Base-by-base conservation (phyloP, 352 stramenopile genomes). In the Phytophthora meadii region DNA sequence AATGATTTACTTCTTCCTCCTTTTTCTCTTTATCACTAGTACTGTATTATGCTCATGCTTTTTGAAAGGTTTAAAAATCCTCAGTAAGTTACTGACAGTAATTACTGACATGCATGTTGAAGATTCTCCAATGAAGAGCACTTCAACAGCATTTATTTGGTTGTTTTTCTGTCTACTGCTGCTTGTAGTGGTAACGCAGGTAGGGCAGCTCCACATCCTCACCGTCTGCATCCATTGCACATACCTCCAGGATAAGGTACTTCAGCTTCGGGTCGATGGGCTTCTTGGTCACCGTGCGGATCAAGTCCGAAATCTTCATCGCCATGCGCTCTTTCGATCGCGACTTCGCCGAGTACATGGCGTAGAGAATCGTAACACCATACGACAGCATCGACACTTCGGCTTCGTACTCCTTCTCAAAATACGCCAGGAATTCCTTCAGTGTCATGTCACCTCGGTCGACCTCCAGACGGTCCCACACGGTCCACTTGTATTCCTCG, bases 331-430 rank as follows among this genome's bases (percentile, higher is more conserved):
- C 96, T 72, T 94, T 94, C 40, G 85, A 94, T 8, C 85, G 80
- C 22, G 87, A 94, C 67, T 95, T 95, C 28, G 82, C 72, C 58
- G 87, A 95, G 70, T 95, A 95, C 87, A 95, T 95, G 17, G 87
- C 86, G 54, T 96, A 96, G 8, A 96, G 68, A 57, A 97, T 93
- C 62, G 87, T 96, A 37, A 94, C 96, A 28, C 98, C 98, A 66
- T 99, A 98, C 54, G 92, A 98, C 19, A 99, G 85, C 98, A 99
- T 99, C 36, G 92, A 97, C 24, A 99, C 92, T 69, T 99, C 97
- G 36, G 98, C 86, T 28, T 98, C 97, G 74, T 99, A 99, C 69
- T 98, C 84, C 14, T 92, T 91, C 64, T 98, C 89, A 65, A 99
- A 98, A 60, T 97, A 91, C 30, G 91, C 76, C 63, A 99, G 81